Evolutionary conservation across 2,329 filamentous ascomycete species (phyloP).

Genomic region (Fusarium palustre): DNA sequence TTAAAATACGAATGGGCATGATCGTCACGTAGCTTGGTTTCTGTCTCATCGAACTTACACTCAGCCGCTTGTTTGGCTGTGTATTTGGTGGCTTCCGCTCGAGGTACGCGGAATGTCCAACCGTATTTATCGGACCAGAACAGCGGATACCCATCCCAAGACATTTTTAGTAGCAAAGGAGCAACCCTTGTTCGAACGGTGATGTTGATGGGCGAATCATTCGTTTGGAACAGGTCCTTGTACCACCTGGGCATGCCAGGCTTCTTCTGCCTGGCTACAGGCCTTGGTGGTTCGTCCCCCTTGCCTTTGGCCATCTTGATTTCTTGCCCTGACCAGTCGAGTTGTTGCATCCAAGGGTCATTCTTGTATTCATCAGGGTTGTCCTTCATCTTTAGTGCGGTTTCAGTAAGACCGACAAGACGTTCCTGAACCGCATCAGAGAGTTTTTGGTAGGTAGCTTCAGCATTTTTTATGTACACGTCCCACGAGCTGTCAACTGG

Average conservation of each 20-base stretch:
- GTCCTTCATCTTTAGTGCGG: slow-evolving; percentile 79
- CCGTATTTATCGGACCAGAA: slow-evolving; percentile 94
- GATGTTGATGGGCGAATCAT: slow-evolving; percentile 75
- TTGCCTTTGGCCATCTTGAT: slow-evolving; percentile 92
- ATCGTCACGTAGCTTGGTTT: slow-evolving; percentile 74
- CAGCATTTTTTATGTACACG: slow-evolving; percentile 83
- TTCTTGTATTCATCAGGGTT: slow-evolving; percentile 75
- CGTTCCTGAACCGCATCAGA: slow-evolving; percentile 82
- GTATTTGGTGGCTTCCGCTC: slow-evolving; percentile 72
- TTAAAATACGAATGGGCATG: slow-evolving; percentile 81
- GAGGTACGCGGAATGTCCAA: slow-evolving; percentile 88
- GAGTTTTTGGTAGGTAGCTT: slow-evolving; percentile 83
- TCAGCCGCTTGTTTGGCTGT: slow-evolving; percentile 75
- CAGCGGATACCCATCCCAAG: slow-evolving; percentile 90
- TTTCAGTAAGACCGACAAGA: slow-evolving; percentile 77
- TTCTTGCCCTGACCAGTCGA: slow-evolving; percentile 96
- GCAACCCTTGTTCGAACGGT: slow-evolving; percentile 90
- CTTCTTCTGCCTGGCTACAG: slow-evolving; percentile 86
- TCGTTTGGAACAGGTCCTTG: slow-evolving; percentile 84
- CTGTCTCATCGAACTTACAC: slow-evolving; percentile 84
- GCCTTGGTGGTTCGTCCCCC: slow-evolving; percentile 80
- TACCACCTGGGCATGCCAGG: slow-evolving; percentile 97
- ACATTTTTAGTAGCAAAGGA: slow-evolving; percentile 82
- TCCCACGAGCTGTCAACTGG: slow-evolving; percentile 92
- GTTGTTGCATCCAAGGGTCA: slow-evolving; percentile 91